Base-by-base conservation (phyloP, 208 protist genomes). In the Leishmania major region DNA sequence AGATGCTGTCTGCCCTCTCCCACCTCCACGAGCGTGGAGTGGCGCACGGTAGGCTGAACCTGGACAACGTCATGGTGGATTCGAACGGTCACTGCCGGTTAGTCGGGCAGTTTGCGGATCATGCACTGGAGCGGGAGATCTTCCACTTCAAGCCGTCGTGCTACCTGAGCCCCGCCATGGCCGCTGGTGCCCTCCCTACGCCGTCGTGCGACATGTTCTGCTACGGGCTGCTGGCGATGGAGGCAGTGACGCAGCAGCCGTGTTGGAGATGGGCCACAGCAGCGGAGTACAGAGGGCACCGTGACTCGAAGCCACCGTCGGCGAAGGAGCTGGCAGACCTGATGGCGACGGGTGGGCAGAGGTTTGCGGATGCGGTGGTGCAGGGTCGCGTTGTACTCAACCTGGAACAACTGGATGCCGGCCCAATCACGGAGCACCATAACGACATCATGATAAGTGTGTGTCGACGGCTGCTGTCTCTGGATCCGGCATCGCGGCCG, bases 91-190 rank as follows among this genome's bases (percentile, higher is more conserved):
- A 84, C 64, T 94, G 88, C 77, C 94, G 93, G 70, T 80, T 97
- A 62, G 86, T 77, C 0, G 86, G 93, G 49, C 85, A 95, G 64
- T 91, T 86, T 22, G 69, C 78, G 2, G 77, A 82, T 47, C 22
- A 17, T 13, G 37, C 25, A 25, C 1, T 72, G 35, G 71, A 71
- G 43, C 77, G 83, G 22, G 45, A 80, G 66, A 72, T 91, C 75
- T 81, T 89, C 64, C 71, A 55, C 71, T 78, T 89, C 51, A 77
- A 45, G 55, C 85, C 37, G 71, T 79, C 28, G 57, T 90, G 67
- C 92, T 89, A 96, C 87, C 91, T 93, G 88, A 90, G 92, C 64
- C 93, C 91, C 1, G 93, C 93, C 62, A 90, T 92, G 71, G 89
- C 90, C 37, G 75, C 73, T 28, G 91, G 92, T 8, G 83, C 82